Conservation (phyloP, 768 basidiomycete genomes). For the Termitomyces sp. region DNA sequence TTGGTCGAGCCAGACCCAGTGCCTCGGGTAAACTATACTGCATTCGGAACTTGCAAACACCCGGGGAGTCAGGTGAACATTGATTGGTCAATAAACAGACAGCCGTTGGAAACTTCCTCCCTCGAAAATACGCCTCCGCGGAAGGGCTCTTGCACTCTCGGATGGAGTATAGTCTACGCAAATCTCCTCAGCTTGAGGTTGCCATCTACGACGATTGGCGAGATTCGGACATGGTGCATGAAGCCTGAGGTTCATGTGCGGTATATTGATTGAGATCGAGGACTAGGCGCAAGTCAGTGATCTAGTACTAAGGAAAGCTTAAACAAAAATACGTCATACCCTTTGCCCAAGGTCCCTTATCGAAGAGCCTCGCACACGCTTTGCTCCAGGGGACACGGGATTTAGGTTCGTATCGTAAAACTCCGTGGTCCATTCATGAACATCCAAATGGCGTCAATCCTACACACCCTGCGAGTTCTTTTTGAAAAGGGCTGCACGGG, state of each 20-base stretch:
- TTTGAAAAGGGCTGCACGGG: background rate
- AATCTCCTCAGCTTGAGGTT: background rate
- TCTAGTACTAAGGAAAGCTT: background rate
- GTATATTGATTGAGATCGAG: background rate
- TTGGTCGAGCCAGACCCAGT: conserved; percentile 2
- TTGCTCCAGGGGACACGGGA: background rate
- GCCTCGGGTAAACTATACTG: conserved; percentile 9
- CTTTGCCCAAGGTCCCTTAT: conserved; percentile 1
- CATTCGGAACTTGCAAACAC: conserved; percentile 3
- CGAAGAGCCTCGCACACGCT: background rate
- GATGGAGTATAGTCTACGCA: conserved; percentile 2
- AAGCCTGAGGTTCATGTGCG: background rate
- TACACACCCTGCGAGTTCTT: too few species aligned
- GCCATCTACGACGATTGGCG: background rate
- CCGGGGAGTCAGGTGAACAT: conserved; percentile 10
- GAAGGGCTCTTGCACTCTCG: background rate
- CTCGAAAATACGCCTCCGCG: conserved; percentile 1
- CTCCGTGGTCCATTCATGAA: background rate
- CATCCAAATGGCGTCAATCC: background rate
- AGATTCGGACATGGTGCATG: conserved; percentile 7
- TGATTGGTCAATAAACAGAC: background rate
- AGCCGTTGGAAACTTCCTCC: background rate
- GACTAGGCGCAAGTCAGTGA: background rate
- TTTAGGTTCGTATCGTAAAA: background rate
- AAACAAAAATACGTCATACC: conserved; percentile 10